Evolutionary conservation across 1,284 basidiomycete genomes (phyloP).

Genomic region (Melampsora larici-populina): DNA sequence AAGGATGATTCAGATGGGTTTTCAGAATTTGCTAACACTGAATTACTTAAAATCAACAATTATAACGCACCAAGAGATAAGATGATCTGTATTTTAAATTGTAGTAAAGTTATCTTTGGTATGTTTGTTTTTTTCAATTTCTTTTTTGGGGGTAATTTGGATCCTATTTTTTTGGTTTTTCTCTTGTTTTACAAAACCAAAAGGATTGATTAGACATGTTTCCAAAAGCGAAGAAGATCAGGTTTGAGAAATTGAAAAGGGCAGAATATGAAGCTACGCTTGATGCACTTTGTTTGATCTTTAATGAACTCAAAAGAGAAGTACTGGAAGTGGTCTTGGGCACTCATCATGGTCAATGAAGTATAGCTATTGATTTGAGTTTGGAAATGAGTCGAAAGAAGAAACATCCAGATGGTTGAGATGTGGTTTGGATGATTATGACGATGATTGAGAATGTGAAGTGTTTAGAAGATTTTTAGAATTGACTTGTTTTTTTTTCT

Average conservation of each 20-base stretch:
- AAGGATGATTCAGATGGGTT: constrained; percentile 68
- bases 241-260: constrained; percentile 20
- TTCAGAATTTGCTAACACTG: constrained; percentile 90
- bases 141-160: constrained; percentile 42
- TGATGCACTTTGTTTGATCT: constrained; percentile 14
- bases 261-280: constrained; percentile 31
- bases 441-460: too few relatives aligned
- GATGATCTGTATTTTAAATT: constrained; percentile 93
- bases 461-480: too few relatives aligned
- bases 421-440: too few relatives aligned
- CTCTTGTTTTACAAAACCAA: background rate
- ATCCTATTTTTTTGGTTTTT: background rate
- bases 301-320: constrained; percentile 19
- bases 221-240: background rate
- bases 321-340: constrained; percentile 27
- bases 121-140: constrained; percentile 50
- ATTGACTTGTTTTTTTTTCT: too few relatives aligned
- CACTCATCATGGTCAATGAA: constrained; percentile 29
- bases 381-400: constrained; percentile 31
- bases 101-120: constrained; percentile 99
- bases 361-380: constrained; percentile 25
- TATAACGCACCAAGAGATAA: constrained; percentile 98
- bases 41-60: constrained; percentile 92
- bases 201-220: constrained; percentile 34
- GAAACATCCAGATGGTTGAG: too few relatives aligned